phyloP scores from a whole-genome alignment of 176 grass and related monocot species.

The Oryza longistaminata region DNA sequence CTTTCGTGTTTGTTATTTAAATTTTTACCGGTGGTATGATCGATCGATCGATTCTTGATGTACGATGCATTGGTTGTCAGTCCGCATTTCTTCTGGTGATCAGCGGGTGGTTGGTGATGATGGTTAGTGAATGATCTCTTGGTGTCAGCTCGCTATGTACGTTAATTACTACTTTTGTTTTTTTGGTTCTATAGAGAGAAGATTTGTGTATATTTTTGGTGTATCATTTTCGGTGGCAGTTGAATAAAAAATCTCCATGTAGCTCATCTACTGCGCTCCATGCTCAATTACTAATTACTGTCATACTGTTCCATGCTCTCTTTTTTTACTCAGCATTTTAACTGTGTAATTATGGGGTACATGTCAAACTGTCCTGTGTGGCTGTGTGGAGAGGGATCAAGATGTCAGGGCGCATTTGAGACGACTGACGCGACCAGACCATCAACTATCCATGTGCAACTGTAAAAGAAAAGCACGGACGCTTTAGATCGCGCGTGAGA shows the following conservation, averaged over 20 bases:
- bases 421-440: not conserved
- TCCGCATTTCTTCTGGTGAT: constrained; percentile 35
- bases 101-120: constrained; percentile 33
- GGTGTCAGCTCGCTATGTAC: constrained; percentile 29
- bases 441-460: constrained; percentile 18
- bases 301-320: not conserved
- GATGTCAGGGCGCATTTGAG: not conserved
- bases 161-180: constrained; percentile 39
- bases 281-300: not conserved
- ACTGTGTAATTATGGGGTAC: not conserved
- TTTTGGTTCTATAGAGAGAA: constrained; percentile 55
- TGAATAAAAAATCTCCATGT: constrained; percentile 36
- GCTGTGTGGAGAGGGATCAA: not conserved
- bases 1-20: constrained; percentile 44
- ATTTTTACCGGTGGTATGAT: constrained; percentile 45
- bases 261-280: not conserved
- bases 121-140: constrained; percentile 34
- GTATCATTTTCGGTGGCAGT: constrained; percentile 25
- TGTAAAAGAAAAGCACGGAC: constrained; percentile 42
- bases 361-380: not conserved
- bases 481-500: constrained; percentile 24
- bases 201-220: constrained; percentile 55
- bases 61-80: constrained; percentile 42
- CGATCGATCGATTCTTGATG: constrained; percentile 46
- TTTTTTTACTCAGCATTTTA: not conserved